phyloP scores from a whole-genome alignment of 768 basidiomycete genomes.

The Termitomyces sp. region DNA sequence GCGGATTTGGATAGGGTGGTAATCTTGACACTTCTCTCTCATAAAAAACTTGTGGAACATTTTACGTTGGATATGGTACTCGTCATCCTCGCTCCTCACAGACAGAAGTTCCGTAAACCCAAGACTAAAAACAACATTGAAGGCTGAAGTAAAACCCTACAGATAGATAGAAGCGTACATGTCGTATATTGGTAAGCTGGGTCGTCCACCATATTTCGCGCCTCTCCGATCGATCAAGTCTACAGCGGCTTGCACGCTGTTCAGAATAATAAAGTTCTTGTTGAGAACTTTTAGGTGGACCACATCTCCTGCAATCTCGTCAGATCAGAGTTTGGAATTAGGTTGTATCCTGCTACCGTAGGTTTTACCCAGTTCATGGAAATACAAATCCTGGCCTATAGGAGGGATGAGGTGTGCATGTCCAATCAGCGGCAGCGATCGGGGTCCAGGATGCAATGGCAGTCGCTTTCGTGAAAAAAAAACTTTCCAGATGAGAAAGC shows the following conservation, averaged over 20 bases:
- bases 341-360: conserved; percentile 26
- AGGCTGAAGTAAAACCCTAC: neutral
- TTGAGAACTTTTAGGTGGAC: conserved; percentile 1
- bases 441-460: neutral
- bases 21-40: conserved; percentile 6
- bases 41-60: conserved; percentile 1
- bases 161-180: neutral
- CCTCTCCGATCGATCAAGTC: neutral
- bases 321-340: neutral
- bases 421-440: conserved; percentile 29
- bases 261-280: conserved; percentile 15
- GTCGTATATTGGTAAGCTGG: conserved; percentile 15
- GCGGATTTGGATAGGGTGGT: conserved; percentile 8
- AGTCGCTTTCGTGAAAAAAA: neutral
- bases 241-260: neutral
- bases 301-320: neutral
- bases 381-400: conserved; percentile 4
- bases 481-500: neutral
- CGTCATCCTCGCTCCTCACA: neutral
- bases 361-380: neutral
- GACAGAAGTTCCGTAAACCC: neutral
- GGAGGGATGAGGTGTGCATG: conserved; percentile 29
- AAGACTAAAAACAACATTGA: neutral
- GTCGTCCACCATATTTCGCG: conserved; percentile 1
- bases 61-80: conserved; percentile 10